Conservation (phyloP, 148 eudicot genomes). For the Heliosperma pusillum region DNA sequence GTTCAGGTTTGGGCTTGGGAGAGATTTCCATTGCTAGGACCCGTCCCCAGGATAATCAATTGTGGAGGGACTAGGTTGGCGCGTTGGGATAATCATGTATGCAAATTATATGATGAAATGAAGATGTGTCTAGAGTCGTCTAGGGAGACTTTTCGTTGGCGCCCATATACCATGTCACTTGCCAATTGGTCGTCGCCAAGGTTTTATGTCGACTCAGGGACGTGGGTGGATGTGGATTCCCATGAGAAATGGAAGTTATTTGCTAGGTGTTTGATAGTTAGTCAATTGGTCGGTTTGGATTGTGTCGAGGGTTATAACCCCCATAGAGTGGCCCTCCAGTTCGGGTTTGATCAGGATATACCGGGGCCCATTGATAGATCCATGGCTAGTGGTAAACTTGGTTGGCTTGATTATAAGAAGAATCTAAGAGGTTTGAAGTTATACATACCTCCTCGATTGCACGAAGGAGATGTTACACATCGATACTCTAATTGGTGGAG, state of each 20-base stretch:
- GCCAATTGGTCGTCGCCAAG: not conserved
- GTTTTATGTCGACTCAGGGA: not conserved
- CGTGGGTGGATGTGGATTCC: not conserved
- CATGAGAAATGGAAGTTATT: not conserved
- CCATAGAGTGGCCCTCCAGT: not conserved
- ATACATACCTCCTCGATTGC: not conserved
- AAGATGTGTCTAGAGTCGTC: too few relatives aligned
- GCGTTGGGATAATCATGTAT: too few relatives aligned
- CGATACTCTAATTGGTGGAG: too few relatives aligned
- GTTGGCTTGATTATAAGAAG: not conserved
- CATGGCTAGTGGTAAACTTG: not conserved
- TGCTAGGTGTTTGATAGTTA: not conserved
- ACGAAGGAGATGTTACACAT: not conserved
- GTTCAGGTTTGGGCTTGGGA: too few relatives aligned
- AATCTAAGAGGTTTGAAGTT: not conserved
- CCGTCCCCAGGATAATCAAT: too few relatives aligned
- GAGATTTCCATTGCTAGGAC: too few relatives aligned
- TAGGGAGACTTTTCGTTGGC: not conserved
- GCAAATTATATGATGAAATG: too few relatives aligned
- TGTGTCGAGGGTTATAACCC: not conserved
- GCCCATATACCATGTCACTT: not conserved
- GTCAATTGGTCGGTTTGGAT: not conserved
- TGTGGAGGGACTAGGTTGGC: too few relatives aligned
- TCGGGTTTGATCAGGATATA: constrained; percentile 1
- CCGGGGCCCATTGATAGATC: not conserved